These are phyloP conservation scores for Inonotus obliquus DNA, from an alignment of 1,284 basidiomycete genomes.

Conservation along the genomic window DNA sequence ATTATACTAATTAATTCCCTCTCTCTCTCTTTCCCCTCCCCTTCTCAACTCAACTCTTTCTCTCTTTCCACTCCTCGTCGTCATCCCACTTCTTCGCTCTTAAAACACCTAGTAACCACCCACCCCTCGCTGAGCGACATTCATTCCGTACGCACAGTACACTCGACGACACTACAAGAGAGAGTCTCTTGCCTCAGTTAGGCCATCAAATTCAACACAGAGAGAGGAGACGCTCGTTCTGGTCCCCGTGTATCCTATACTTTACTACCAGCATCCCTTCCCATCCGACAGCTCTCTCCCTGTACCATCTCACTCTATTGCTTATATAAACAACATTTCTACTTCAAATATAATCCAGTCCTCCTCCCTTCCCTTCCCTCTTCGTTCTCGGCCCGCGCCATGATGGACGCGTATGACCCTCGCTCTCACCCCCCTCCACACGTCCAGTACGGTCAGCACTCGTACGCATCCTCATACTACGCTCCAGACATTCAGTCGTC, in stretches of 20 bases:
- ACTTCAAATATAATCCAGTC: not conserved
- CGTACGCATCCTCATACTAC: conserved; percentile 1
- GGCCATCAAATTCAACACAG: not conserved
- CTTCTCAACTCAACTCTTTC: not conserved
- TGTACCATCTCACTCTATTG: not conserved
- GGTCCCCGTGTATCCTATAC: conserved; percentile 1
- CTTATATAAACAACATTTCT: conserved; percentile 1
- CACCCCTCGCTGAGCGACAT: not conserved
- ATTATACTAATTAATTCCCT: conserved; percentile 2
- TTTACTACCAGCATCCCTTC: not conserved
- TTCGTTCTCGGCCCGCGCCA: not conserved
- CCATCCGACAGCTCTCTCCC: not conserved
- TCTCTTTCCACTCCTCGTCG: not conserved
- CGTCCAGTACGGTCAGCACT: conserved; percentile 8
- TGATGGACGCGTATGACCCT: conserved; percentile 18
- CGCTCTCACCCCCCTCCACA: conserved; percentile 4
- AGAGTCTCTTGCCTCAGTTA: no score
- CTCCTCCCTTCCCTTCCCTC: not conserved
- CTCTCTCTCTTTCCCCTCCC: not conserved
- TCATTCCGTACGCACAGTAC: not conserved
- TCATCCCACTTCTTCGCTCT: not conserved
- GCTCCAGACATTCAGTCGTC: not conserved
- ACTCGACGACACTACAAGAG: not conserved
- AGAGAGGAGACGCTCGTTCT: not conserved
- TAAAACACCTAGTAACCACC: conserved; percentile 4